A percentile compares a stretch with the other conserved stretches of the same genome.
Conservation (phyloP, 371 early-diverging fungal species). For the Syncephalis plumigaleata region DNA sequence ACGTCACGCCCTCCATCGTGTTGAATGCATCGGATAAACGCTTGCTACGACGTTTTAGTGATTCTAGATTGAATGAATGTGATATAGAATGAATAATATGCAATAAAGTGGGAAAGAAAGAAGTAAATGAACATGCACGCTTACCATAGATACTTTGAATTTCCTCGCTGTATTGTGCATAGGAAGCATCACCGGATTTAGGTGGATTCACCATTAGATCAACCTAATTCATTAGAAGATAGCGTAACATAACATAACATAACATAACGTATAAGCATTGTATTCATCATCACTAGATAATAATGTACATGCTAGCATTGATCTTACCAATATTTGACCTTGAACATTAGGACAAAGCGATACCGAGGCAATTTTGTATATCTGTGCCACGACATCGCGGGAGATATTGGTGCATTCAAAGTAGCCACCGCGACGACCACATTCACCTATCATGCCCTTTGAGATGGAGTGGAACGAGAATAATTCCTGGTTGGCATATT, state of each 20-base stretch:
- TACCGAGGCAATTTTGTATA: conserved; percentile 88
- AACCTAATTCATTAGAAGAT: too few species aligned
- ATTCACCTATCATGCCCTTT: conserved; percentile 97
- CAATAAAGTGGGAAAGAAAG: too few species aligned
- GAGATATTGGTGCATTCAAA: conserved; percentile 83
- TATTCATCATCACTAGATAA: too few species aligned
- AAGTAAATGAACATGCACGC: too few species aligned
- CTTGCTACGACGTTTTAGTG: conserved; percentile 58
- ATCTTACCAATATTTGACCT: conserved; percentile 63
- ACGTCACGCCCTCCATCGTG: conserved; percentile 62
- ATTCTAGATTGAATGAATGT: conserved; percentile 18
- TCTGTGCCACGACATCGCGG: conserved; percentile 47
- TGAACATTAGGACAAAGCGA: conserved; percentile 80
- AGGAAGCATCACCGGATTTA: conserved; percentile 53
- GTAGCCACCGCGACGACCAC: conserved; percentile 95
- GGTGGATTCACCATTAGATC: conserved; percentile 94
- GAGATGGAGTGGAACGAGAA: conserved; percentile 92
- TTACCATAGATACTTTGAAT: conserved; percentile 38
- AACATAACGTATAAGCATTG: too few species aligned
- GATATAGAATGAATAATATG: too few species aligned
- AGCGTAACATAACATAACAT: too few species aligned
- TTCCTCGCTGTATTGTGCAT: conserved; percentile 56
- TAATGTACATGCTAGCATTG: too few species aligned
- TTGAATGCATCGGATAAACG: conserved; percentile 68
- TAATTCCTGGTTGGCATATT: conserved; percentile 52